Evolutionary conservation across 768 basidiomycete species (phyloP).

Genomic region (Tricholoma furcatifolium): DNA sequence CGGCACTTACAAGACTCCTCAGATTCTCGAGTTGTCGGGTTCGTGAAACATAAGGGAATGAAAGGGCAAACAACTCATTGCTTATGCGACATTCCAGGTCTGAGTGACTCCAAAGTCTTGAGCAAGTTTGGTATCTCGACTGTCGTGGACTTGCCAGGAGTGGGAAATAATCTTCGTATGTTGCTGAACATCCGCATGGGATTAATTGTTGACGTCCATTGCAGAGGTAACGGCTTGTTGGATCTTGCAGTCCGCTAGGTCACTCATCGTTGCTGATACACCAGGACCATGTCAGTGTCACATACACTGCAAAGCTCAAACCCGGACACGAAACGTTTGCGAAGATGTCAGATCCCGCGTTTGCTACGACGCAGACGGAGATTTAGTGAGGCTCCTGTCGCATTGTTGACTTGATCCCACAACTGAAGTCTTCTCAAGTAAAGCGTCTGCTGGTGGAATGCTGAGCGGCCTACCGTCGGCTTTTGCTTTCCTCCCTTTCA

Average conservation of each 20-base stretch:
- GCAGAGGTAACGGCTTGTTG: too few relatives aligned
- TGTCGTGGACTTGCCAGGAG: conserved; percentile 8
- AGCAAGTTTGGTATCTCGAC: conserved; percentile 1
- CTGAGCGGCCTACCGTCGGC: neutral
- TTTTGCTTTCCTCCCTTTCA: neutral
- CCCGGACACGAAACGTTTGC: neutral
- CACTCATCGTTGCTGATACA: too few relatives aligned
- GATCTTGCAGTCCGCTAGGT: too few relatives aligned
- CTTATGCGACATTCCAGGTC: neutral
- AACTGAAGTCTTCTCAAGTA: neutral
- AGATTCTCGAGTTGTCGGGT: conserved; percentile 16
- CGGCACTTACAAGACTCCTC: conserved; percentile 11
- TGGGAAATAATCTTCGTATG: conserved; percentile 15
- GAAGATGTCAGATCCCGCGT: neutral
- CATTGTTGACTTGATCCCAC: neutral
- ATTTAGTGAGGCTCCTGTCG: neutral
- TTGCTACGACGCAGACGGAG: neutral
- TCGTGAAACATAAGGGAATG: neutral
- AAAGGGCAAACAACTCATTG: too few relatives aligned
- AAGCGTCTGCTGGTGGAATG: neutral
- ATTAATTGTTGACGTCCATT: too few relatives aligned
- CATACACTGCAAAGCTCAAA: neutral
- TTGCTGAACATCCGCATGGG: too few relatives aligned
- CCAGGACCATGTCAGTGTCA: neutral
- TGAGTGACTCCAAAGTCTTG: conserved; percentile 8